Evolutionary conservation across 768 basidiomycete genomes (phyloP), one percentile per base, ranked within the genome.

Genomic region (Kwoniella sp.): DNA sequence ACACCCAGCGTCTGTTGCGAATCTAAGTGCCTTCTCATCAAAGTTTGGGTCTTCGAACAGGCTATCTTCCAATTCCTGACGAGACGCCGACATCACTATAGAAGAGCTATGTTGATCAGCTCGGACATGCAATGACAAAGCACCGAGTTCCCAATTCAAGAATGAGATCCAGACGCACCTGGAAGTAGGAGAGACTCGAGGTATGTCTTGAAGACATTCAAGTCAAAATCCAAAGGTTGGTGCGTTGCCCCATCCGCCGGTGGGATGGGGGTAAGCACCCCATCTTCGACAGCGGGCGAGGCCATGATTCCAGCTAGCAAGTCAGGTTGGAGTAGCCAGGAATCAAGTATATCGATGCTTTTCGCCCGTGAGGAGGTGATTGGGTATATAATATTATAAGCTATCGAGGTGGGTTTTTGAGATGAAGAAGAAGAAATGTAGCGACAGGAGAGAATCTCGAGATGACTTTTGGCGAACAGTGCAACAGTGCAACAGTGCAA

Each of bases 11-110:
- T 80, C 78, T 6, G 61, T 50, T 4, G 74, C 75, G 58, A 80
- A 80, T 12, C 78, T 66, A 21, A 65, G 26, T 6, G 54, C 58
- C 62, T 80, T 78, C 19, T 78, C 78, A 7, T 71, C 74, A 50
- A 78, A 80, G 47, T 46, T 64, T 2, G 73, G 64, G 62, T 78
- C 78, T 19, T 55, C 51, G 60, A 78, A 78, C 5, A 80, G 55
- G 25, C 69, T 70, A 29, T 69, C 64, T 63, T 76, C 68, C 10
- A 80, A 59, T 27, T 80, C 76, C 29, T 65, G 46, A 22, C 55
- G 37, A 4, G 69, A 58, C 10, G 77, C 77, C 12, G 75, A 64
- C 78, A 80, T 80, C 17, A 77, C 78, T 79, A 44, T 8, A 10
- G 22, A 49, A 7, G 12, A 19, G 47, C 22, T 37, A 4, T n/a